Evolutionary conservation across 208 protist species (phyloP), one percentile per base, ranked within the genome.

Genomic region (Blastocrithidia nonstop): DNA sequence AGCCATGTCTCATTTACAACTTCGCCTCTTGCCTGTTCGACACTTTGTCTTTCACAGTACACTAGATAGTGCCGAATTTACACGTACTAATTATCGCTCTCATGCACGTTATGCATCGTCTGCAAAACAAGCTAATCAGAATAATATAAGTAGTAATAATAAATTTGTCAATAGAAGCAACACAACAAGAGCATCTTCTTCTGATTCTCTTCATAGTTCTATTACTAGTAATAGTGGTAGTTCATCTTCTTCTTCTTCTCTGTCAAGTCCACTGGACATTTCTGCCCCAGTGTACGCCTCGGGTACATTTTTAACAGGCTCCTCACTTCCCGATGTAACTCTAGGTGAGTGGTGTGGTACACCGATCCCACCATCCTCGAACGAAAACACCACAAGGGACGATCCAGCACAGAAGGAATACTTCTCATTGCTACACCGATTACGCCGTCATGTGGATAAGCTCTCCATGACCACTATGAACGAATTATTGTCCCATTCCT

Each of bases 21-120:
- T 89, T 13, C 68, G 74, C 35, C 52, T 42, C 25, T 40, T 89
- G 7, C 80, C 80, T 17, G 80, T 89, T 20, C 67, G 80, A 2
- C 68, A 75, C 46, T 89, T 89, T 57, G 75, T 89, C 5, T 57
- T 89, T 35, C 80, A 89, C 61, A 85, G 68, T 59, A 71, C 75
- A 16, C 61, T 54, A 3, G 71, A 71, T 20, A 49, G 29, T n/a
- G 31, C 22, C n/a, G n/a, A n/a, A n/a, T n/a, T n/a, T n/a, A n/a
- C n/a, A n/a, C n/a, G n/a, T n/a, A n/a, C n/a, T n/a, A n/a, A n/a
- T n/a, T n/a, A n/a, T n/a, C n/a, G n/a, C n/a, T n/a, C n/a, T n/a
- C n/a, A n/a, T n/a, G n/a, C n/a, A n/a, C n/a, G n/a, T n/a, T n/a
- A n/a, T n/a, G n/a, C n/a, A n/a, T n/a, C n/a, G n/a, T n/a, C n/a